Evolutionary conservation across 2,329 filamentous ascomycete species (phyloP).

Genomic region (Talaromyces sp.): DNA sequence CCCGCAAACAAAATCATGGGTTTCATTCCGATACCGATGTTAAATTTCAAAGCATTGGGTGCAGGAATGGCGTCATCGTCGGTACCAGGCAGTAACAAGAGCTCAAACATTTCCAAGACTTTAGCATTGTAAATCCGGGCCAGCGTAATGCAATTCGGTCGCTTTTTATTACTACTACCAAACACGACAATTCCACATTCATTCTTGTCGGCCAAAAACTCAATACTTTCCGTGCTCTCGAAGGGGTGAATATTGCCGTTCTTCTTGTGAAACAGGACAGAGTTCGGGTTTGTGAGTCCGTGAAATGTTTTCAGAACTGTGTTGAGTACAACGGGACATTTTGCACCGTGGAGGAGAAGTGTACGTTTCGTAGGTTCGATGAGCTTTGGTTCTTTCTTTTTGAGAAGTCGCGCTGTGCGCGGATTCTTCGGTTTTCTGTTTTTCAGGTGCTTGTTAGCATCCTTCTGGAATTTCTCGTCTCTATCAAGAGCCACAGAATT

Average conservation of each 20-base stretch:
- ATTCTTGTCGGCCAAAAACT: constrained; percentile 97
- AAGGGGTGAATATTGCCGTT: constrained; percentile 87
- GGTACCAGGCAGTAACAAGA: constrained; percentile 70
- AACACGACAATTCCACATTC: constrained; percentile 83
- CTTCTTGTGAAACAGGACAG: constrained; percentile 94
- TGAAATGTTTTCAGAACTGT: constrained; percentile 80
- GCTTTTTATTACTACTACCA: constrained; percentile 83
- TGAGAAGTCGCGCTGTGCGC: constrained; percentile 89
- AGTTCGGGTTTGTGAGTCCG: constrained; percentile 74
- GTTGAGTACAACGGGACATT: constrained; percentile 74
- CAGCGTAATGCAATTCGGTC: constrained; percentile 83
- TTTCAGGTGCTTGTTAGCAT: neutral
- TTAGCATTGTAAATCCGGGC: constrained; percentile 78
- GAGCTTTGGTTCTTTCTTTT: constrained; percentile 83
- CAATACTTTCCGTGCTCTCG: constrained; percentile 77
- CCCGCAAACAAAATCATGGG: constrained; percentile 90
- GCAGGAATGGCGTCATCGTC: constrained; percentile 37
- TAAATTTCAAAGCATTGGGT: constrained; percentile 53
- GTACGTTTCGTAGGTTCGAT: constrained; percentile 86
- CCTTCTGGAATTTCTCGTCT: neutral
- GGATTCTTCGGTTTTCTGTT: constrained; percentile 66
- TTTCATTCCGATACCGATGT: constrained; percentile 69
- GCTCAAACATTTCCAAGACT: constrained; percentile 89
- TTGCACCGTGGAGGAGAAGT: constrained; percentile 82
- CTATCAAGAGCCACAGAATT: neutral